Conservation (phyloP, 1,284 basidiomycete genomes). For the Tylopilus sp. region DNA sequence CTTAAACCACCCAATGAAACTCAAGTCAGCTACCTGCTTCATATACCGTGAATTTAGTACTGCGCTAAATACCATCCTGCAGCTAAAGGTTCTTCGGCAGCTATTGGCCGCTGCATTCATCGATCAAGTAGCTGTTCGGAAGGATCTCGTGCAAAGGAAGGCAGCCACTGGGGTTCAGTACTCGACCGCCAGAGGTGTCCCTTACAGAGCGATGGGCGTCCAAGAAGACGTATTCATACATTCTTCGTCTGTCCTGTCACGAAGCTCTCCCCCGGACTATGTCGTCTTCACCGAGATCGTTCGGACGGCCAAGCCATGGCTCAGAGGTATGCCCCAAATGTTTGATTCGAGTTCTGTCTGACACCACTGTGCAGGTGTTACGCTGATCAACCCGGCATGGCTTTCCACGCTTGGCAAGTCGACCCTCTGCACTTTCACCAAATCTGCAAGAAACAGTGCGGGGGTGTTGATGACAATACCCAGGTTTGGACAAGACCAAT, state of each 20-base stretch:
- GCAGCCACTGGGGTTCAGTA: slow-evolving; percentile 63
- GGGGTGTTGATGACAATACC: slow-evolving; percentile 72
- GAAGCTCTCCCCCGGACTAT: slow-evolving; percentile 78
- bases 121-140: slow-evolving; percentile 92
- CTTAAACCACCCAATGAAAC: slow-evolving; percentile 69
- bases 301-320: slow-evolving; percentile 69
- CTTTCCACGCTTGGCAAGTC: slow-evolving; percentile 74
- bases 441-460: slow-evolving; percentile 70
- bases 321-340: slow-evolving; percentile 60
- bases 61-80: slow-evolving; percentile 11
- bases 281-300: slow-evolving; percentile 83
- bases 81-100: slow-evolving; percentile 92
- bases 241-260: slow-evolving; percentile 79
- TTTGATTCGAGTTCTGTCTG: neutral
- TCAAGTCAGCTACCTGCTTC: slow-evolving; percentile 50
- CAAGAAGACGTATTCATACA: slow-evolving; percentile 91
- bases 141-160: slow-evolving; percentile 70
- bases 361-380: slow-evolving; percentile 55
- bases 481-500: slow-evolving; percentile 76
- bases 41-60: neutral
- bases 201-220: slow-evolving; percentile 84
- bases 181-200: slow-evolving; percentile 73
- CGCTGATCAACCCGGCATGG: slow-evolving; percentile 89
- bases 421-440: slow-evolving; percentile 84
- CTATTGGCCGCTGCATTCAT: slow-evolving; percentile 89